Percentiles rank a stretch among this genome's conserved stretches.
These are phyloP conservation scores for Speleostelium caveatum DNA, from an alignment of 78 protist genomes.

Conservation along the genomic window DNA sequence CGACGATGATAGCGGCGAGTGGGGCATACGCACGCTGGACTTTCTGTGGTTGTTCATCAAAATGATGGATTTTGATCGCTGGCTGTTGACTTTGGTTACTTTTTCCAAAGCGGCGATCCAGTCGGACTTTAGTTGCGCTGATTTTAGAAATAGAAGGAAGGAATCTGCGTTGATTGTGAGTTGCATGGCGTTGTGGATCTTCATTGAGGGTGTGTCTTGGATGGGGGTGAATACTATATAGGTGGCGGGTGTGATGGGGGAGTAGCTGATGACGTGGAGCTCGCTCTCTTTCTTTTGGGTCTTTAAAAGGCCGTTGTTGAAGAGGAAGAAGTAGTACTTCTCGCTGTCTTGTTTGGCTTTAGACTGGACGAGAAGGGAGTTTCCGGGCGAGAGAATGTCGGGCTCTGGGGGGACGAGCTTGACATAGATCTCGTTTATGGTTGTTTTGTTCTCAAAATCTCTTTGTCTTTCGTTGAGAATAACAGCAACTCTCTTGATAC, in stretches of 20 bases:
- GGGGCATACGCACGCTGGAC: not conserved
- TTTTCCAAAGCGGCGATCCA: constrained; percentile 33
- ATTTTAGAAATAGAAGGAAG: constrained; percentile 28
- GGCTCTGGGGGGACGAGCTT: constrained; percentile 60
- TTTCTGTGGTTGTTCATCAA: constrained; percentile 6
- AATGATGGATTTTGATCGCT: constrained; percentile 32
- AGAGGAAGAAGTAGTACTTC: constrained; percentile 27
- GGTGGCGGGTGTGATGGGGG: not conserved
- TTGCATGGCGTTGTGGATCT: constrained; percentile 51
- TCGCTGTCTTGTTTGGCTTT: constrained; percentile 51
- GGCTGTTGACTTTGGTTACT: constrained; percentile 21
- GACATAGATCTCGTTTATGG: constrained; percentile 67
- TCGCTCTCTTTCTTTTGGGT: constrained; percentile 2
- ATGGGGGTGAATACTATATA: not conserved
- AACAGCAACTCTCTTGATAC: constrained; percentile 35
- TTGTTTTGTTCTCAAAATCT: constrained; percentile 55
- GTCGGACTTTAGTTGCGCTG: constrained; percentile 18
- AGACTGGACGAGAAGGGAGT: constrained; percentile 1
- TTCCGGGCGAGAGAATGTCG: constrained; percentile 55
- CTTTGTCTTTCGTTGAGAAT: constrained; percentile 70
- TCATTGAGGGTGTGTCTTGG: constrained; percentile 38
- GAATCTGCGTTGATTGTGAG: constrained; percentile 21
- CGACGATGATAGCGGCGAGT: not conserved
- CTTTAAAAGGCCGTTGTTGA: constrained; percentile 39
- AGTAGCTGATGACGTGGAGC: constrained; percentile 28